phyloP scores from a whole-genome alignment of 805 yeast genomes.

The Cyberlindnera xylosilytica region DNA sequence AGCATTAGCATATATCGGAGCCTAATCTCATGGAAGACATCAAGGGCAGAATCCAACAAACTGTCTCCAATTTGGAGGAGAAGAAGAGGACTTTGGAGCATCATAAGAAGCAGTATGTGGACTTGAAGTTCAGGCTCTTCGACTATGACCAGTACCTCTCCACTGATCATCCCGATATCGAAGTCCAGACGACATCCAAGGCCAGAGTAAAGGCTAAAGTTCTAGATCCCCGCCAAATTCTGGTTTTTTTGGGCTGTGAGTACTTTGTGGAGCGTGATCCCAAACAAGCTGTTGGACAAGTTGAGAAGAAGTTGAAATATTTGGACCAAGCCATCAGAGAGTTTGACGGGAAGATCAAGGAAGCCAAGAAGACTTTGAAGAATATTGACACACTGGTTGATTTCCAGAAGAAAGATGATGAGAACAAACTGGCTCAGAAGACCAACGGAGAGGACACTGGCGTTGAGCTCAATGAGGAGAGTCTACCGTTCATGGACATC shows the following conservation, averaged over 20 bases:
- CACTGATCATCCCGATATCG: constrained; percentile 12
- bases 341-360: constrained; percentile 37
- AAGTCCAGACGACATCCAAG: constrained; percentile 20
- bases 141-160: constrained; percentile 16
- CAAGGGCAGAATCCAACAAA: constrained; percentile 12
- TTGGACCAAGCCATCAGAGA: constrained; percentile 39
- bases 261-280: constrained; percentile 36
- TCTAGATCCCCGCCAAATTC: constrained; percentile 21
- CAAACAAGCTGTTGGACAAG: constrained; percentile 30
- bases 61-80: constrained; percentile 8
- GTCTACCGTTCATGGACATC: constrained; percentile 74
- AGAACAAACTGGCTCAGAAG: constrained; percentile 4
- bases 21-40: constrained; percentile 24
- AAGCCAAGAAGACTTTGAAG: constrained; percentile 33
- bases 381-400: constrained; percentile 29
- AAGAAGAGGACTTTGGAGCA: constrained; percentile 10
- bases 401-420: constrained; percentile 9
- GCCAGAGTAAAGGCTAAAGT: constrained; percentile 21
- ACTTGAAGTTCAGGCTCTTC: constrained; percentile 20
- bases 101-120: constrained; percentile 22
- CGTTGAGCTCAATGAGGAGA: constrained; percentile 37
- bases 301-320: constrained; percentile 27
- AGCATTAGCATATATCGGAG: too few species aligned
- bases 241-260: constrained; percentile 39
- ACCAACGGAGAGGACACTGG: constrained; percentile 9